Conservation (phyloP, 768 basidiomycete species). For the Zangia roseola region DNA sequence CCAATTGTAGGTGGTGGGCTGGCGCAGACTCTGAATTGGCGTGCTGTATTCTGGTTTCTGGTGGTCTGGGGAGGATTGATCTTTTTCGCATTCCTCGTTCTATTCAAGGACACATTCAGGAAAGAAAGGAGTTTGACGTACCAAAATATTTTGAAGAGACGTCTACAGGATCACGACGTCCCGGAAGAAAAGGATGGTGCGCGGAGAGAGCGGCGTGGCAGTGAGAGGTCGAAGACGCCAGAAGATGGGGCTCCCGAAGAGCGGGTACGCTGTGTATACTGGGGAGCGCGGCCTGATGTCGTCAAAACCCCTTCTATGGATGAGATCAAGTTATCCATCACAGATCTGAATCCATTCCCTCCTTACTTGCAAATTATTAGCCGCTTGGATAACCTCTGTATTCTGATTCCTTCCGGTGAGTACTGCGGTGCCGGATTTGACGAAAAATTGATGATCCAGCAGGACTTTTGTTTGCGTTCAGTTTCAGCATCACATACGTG, state of each 20-base stretch:
- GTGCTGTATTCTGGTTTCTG: constrained; percentile 85
- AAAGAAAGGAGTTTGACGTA: constrained; percentile 80
- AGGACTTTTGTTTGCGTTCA: constrained; percentile 73
- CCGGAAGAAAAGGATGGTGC: constrained; percentile 14
- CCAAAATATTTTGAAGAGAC: constrained; percentile 58
- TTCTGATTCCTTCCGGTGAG: constrained; percentile 43
- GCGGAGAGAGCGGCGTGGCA: constrained; percentile 6
- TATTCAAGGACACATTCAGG: constrained; percentile 84
- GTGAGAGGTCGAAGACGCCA: constrained; percentile 8
- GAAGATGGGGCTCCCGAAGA: background rate
- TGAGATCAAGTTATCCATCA: constrained; percentile 55
- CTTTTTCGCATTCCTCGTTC: constrained; percentile 55
- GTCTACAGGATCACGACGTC: constrained; percentile 28
- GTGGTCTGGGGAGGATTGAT: constrained; percentile 58
- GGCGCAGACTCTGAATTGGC: constrained; percentile 70
- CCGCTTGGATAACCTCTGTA: constrained; percentile 63
- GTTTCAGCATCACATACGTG: constrained; percentile 71
- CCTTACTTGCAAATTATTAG: constrained; percentile 60
- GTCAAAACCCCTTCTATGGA: constrained; percentile 14
- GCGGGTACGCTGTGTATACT: constrained; percentile 20
- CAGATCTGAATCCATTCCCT: constrained; percentile 71
- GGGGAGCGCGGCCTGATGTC: constrained; percentile 19
- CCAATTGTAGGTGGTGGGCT: constrained; percentile 71
- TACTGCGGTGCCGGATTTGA: background rate
- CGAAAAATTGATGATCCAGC: background rate